Percentiles rank a stretch among this genome's conserved stretches.
These are phyloP conservation scores for Arachnopeziza araneosa DNA, from an alignment of 2,329 filamentous ascomycete genomes.

Conservation along the genomic window DNA sequence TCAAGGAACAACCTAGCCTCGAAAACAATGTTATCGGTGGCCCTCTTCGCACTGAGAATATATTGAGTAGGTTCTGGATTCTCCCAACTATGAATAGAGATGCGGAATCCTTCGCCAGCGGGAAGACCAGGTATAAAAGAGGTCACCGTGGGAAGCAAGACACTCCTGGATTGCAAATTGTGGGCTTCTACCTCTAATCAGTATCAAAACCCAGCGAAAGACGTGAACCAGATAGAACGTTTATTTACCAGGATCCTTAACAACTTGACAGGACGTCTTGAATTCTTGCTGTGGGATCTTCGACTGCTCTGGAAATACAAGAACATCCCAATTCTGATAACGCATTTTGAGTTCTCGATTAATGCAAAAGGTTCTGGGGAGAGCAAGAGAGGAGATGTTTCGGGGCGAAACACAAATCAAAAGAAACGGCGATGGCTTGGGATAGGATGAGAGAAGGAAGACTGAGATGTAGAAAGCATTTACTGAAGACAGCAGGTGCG, in stretches of 20 bases:
- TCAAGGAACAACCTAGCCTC: conserved; percentile 66
- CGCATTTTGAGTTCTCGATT: conserved; percentile 51
- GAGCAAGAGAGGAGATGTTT: background rate
- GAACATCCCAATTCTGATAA: conserved; percentile 80
- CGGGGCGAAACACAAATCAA: background rate
- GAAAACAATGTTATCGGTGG: conserved; percentile 51
- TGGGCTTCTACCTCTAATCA: conserved; percentile 14
- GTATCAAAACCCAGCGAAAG: background rate
- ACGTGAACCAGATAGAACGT: background rate
- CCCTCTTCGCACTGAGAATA: conserved; percentile 48
- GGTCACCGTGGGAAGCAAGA: conserved; percentile 57
- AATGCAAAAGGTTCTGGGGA: background rate
- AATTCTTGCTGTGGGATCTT: conserved; percentile 76
- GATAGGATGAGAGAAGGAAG: background rate
- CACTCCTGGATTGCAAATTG: conserved; percentile 7
- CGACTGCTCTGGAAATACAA: conserved; percentile 64
- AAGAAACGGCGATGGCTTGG: background rate
- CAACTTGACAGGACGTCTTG: conserved; percentile 68
- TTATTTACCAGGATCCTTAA: conserved; percentile 41
- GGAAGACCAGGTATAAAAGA: conserved; percentile 65
- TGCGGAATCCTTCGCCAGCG: conserved; percentile 54
- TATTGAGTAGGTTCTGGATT: conserved; percentile 53
- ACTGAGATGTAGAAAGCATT: background rate
- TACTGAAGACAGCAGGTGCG: too few species aligned
- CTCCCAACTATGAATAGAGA: conserved; percentile 73